phyloP scores from a whole-genome alignment of 306 rosid genomes.

The Fragaria nilgerrensis region DNA sequence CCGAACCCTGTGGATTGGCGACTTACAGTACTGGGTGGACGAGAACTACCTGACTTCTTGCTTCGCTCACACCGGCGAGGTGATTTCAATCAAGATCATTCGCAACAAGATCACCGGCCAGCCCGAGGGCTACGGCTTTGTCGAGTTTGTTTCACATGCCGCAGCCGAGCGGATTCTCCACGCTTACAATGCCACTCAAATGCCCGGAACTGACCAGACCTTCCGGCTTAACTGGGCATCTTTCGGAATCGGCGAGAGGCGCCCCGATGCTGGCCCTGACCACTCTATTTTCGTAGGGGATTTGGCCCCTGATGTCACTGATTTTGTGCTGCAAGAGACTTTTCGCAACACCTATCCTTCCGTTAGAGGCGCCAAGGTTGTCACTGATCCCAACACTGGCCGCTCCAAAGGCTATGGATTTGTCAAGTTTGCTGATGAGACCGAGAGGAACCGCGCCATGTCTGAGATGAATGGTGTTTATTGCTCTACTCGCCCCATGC shows the following conservation, averaged over 20 bases:
- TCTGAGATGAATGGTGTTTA: conserved; percentile 83
- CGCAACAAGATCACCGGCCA: conserved; percentile 83
- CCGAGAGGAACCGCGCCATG: conserved; percentile 87
- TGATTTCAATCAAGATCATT: conserved; percentile 78
- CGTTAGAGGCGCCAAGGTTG: conserved; percentile 90
- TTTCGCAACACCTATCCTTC: conserved; percentile 70
- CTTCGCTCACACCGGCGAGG: conserved; percentile 86
- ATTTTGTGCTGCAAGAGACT: conserved; percentile 78
- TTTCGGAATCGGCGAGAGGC: conserved; percentile 82
- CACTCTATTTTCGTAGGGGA: conserved; percentile 92
- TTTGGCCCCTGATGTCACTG: conserved; percentile 91
- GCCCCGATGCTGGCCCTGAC: conserved; percentile 80
- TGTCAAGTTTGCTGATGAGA: conserved; percentile 84
- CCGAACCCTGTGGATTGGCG: conserved; percentile 90
- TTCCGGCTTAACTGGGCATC: conserved; percentile 93
- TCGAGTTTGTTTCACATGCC: conserved; percentile 78
- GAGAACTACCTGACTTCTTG: conserved; percentile 67
- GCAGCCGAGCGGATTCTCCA: conserved; percentile 84
- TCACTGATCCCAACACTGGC: conserved; percentile 78
- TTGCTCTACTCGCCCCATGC: conserved; percentile 92
- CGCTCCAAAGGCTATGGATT: conserved; percentile 90
- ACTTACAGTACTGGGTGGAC: conserved; percentile 92
- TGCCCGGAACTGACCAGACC: conserved; percentile 88
- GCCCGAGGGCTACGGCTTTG: conserved; percentile 88
- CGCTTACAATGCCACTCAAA: conserved; percentile 69